phyloP scores from a whole-genome alignment of 2,329 filamentous ascomycete species.

The Meredithiella fracta region DNA sequence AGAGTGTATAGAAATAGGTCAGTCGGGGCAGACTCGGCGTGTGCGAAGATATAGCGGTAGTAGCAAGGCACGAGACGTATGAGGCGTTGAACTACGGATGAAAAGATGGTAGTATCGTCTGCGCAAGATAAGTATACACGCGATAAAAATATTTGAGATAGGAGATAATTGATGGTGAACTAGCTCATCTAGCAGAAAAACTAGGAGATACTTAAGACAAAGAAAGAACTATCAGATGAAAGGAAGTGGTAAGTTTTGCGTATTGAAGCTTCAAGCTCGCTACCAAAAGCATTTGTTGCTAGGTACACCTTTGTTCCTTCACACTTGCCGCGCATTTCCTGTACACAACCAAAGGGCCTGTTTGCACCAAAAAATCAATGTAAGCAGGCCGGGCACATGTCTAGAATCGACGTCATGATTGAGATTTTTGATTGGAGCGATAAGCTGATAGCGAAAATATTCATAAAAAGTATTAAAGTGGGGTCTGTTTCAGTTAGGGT shows the following conservation, averaged over 20 bases:
- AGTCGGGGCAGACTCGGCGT: conserved; percentile 9
- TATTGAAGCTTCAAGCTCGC: not conserved
- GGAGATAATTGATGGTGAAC: too few relatives aligned
- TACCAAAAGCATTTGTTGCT: not conserved
- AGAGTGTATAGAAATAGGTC: not conserved
- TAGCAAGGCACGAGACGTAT: too few relatives aligned
- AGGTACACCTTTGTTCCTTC: conserved; percentile 6
- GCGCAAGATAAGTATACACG: not conserved
- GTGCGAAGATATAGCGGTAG: not conserved
- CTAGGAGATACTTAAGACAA: too few relatives aligned
- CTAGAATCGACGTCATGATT: conserved; percentile 13
- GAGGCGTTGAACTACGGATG: not conserved
- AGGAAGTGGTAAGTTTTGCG: not conserved
- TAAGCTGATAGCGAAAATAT: conserved; percentile 7
- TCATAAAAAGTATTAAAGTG: conserved; percentile 4
- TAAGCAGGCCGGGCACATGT: not conserved
- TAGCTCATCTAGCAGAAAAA: too few relatives aligned
- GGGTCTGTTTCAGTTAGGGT: conserved; percentile 10
- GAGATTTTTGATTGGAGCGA: conserved; percentile 8
- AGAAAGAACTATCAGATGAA: not conserved
- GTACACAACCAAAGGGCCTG: not conserved
- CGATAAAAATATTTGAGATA: not conserved
- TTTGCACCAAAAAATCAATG: conserved; percentile 1
- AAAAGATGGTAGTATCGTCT: not conserved
- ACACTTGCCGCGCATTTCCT: not conserved